These are phyloP conservation scores for Corymbia citriodora DNA, from an alignment of 441 rosid genomes.

Conservation along the genomic window DNA sequence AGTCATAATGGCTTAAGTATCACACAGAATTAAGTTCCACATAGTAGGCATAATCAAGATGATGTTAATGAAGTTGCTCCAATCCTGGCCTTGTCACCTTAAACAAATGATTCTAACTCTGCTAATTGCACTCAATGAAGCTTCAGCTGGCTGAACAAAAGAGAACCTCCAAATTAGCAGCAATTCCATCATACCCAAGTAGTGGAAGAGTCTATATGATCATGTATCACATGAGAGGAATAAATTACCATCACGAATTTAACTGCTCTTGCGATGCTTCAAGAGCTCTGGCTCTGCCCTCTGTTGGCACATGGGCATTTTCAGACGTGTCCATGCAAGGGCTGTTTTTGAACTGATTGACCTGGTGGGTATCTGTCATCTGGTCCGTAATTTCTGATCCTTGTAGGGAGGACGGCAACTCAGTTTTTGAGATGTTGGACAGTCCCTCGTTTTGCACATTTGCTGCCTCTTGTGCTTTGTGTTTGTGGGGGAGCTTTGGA, in stretches of 20 bases:
- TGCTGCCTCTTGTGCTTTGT: conserved; percentile 16
- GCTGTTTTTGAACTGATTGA: conserved; percentile 15
- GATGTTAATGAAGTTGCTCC: neutral
- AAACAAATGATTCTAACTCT: neutral
- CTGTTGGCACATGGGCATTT: conserved; percentile 38
- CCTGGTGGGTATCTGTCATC: conserved; percentile 13
- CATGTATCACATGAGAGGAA: neutral
- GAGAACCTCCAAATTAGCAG: neutral
- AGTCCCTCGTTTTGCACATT: conserved; percentile 21
- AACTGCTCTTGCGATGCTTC: neutral
- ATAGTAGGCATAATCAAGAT: neutral
- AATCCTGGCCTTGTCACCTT: neutral
- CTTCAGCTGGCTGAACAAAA: neutral
- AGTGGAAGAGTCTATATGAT: neutral
- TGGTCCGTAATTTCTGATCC: conserved; percentile 25
- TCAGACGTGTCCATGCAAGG: conserved; percentile 32
- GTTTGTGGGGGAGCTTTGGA: conserved; percentile 34
- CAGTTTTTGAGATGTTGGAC: conserved; percentile 25
- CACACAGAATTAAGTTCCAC: neutral
- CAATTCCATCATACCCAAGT: neutral
- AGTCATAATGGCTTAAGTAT: neutral
- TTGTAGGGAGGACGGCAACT: conserved; percentile 25
- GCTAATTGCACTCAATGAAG: neutral
- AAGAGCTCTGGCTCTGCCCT: conserved; percentile 15
- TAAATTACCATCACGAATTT: neutral